Percentiles rank a stretch among this genome's conserved stretches.
Conservation (phyloP, 2,329 filamentous ascomycete species). For the Colletotrichum salicis region DNA sequence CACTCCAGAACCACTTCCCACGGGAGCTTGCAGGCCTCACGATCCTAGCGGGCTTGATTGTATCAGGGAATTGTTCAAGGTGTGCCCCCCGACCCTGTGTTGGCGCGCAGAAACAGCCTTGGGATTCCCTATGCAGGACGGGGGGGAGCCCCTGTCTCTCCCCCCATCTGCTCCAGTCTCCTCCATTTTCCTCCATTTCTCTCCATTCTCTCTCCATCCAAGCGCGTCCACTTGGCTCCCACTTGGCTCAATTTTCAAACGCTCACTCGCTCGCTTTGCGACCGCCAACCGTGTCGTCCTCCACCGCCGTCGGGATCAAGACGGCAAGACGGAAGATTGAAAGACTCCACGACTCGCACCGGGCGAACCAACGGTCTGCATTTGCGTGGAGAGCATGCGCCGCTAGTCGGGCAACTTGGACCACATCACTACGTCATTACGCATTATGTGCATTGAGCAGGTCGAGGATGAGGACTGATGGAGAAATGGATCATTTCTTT, state of each 20-base stretch:
- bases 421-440: conserved; percentile 32
- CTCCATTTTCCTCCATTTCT: conserved; percentile 18
- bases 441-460: conserved; percentile 26
- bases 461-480: conserved; percentile 31
- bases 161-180: conserved; percentile 28
- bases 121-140: conserved; percentile 3
- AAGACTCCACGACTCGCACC: conserved; percentile 25
- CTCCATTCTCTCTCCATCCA: conserved; percentile 20
- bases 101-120: conserved; percentile 17
- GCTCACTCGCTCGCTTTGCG: conserved; percentile 25
- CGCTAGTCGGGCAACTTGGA: conserved; percentile 27
- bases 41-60: conserved; percentile 34
- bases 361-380: conserved; percentile 22
- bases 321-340: conserved; percentile 33
- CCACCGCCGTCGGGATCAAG: conserved; percentile 31
- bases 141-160: conserved; percentile 15
- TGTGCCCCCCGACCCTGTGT: neutral
- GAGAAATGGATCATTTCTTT: conserved; percentile 20
- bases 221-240: conserved; percentile 16
- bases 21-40: conserved; percentile 31
- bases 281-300: conserved; percentile 20
- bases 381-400: conserved; percentile 22
- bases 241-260: conserved; percentile 7
- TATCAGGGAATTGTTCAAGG: conserved; percentile 18
- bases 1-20: conserved; percentile 15